Evolutionary conservation across 2,329 filamentous ascomycete genomes (phyloP).

Genomic region (Fusarium chlamydosporum): DNA sequence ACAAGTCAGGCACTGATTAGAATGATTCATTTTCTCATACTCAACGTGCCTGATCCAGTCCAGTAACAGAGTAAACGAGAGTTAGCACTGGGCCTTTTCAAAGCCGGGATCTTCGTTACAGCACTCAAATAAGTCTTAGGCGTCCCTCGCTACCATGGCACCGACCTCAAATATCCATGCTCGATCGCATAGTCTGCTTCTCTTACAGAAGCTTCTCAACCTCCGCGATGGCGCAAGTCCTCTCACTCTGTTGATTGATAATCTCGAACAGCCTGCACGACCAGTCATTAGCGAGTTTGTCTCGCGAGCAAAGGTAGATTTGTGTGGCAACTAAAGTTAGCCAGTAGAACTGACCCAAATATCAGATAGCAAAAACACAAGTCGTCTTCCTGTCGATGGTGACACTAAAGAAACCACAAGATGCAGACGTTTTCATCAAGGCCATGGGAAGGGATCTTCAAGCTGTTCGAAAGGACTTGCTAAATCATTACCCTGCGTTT

Average conservation of each 20-base stretch:
- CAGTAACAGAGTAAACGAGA: background rate
- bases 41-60: background rate
- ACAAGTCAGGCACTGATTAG: constrained; percentile 13
- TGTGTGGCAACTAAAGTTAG: background rate
- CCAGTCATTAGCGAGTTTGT: constrained; percentile 81
- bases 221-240: constrained; percentile 85
- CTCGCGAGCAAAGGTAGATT: constrained; percentile 75
- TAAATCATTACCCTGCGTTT: constrained; percentile 62
- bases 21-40: constrained; percentile 18
- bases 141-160: constrained; percentile 61
- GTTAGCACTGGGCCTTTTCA: no score
- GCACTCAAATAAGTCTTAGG: background rate
- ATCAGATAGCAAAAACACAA: constrained; percentile 73
- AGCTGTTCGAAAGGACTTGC: constrained; percentile 71
- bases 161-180: constrained; percentile 74
- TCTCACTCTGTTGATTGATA: constrained; percentile 88
- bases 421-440: constrained; percentile 77
- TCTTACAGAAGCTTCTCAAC: constrained; percentile 86
- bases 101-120: background rate
- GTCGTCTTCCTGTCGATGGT: constrained; percentile 84
- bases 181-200: constrained; percentile 85
- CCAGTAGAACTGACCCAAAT: constrained; percentile 11
- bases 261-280: constrained; percentile 82
- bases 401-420: constrained; percentile 74
- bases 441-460: constrained; percentile 71